Evolutionary conservation across 768 basidiomycete genomes (phyloP).

Genomic region (Rhizopogon vulgaris): DNA sequence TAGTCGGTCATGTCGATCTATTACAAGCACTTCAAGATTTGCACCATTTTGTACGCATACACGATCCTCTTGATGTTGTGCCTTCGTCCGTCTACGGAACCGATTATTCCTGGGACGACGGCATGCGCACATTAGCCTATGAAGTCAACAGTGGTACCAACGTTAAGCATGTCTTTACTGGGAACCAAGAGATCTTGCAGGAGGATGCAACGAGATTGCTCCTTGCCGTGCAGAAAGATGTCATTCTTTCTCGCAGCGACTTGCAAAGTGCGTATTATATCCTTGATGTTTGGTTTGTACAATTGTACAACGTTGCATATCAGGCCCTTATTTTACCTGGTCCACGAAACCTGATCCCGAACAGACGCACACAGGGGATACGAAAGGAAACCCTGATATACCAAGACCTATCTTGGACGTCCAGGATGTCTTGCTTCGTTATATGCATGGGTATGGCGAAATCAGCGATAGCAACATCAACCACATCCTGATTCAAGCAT

Average conservation of each 20-base stretch:
- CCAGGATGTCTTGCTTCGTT: conserved; percentile 25
- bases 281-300: background rate
- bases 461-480: conserved; percentile 25
- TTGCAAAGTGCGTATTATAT: conserved; percentile 12
- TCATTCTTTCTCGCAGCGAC: conserved; percentile 15
- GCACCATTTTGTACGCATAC: conserved; percentile 9
- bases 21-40: conserved; percentile 18
- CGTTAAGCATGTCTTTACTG: conserved; percentile 42
- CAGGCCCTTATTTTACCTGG: conserved; percentile 25
- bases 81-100: conserved; percentile 12
- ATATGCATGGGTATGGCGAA: conserved; percentile 31
- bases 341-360: conserved; percentile 10
- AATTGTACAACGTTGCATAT: background rate
- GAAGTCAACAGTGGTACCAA: conserved; percentile 14
- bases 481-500: conserved; percentile 33
- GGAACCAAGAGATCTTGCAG: conserved; percentile 39
- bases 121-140: conserved; percentile 23
- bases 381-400: conserved; percentile 7
- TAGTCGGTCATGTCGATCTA: conserved; percentile 13
- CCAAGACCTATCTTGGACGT: conserved; percentile 20
- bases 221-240: conserved; percentile 32
- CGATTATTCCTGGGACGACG: conserved; percentile 22
- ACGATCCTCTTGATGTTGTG: conserved; percentile 10
- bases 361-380: background rate
- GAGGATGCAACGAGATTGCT: conserved; percentile 31